Conservation (phyloP, 345 rosid genomes). For the Capsella bursapastoris region DNA sequence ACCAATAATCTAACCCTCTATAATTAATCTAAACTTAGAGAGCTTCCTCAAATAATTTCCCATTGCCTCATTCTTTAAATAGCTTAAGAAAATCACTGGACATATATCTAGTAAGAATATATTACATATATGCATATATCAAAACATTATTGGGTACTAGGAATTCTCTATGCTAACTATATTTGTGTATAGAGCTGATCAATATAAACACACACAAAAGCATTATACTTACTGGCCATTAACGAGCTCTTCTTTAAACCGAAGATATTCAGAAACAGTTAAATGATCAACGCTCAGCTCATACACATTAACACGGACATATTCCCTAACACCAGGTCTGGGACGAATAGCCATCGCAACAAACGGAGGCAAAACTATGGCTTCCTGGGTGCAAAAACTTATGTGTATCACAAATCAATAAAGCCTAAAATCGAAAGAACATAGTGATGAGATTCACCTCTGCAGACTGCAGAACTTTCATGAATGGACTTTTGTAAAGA, state of each 20-base stretch:
- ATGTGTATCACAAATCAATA: neutral
- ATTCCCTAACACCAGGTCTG: slow-evolving; percentile 97
- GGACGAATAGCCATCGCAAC: slow-evolving; percentile 96
- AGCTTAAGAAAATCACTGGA: neutral
- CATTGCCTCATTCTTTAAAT: slow-evolving; percentile 22
- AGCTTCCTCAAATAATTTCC: slow-evolving; percentile 25
- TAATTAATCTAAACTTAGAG: slow-evolving; percentile 20
- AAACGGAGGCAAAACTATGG: slow-evolving; percentile 89
- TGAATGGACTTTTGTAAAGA: slow-evolving; percentile 50
- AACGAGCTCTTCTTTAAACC: slow-evolving; percentile 83
- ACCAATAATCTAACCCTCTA: slow-evolving; percentile 13
- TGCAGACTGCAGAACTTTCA: slow-evolving; percentile 52
- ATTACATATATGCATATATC: slow-evolving; percentile 9
- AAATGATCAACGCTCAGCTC: slow-evolving; percentile 89
- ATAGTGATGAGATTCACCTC: slow-evolving; percentile 43
- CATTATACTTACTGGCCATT: slow-evolving; percentile 64
- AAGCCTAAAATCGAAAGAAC: neutral
- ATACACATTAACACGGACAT: slow-evolving; percentile 77
- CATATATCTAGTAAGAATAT: neutral
- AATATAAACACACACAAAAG: neutral
- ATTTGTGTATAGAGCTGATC: too few species aligned
- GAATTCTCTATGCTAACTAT: too few species aligned
- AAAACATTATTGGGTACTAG: neutral
- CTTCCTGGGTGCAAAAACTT: slow-evolving; percentile 60
- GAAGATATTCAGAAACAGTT: slow-evolving; percentile 77